A percentile compares a stretch with the other conserved stretches of the same genome.
Evolutionary conservation across 371 early-diverging fungal species (phyloP).

Genomic region (Batkoa obscura): DNA sequence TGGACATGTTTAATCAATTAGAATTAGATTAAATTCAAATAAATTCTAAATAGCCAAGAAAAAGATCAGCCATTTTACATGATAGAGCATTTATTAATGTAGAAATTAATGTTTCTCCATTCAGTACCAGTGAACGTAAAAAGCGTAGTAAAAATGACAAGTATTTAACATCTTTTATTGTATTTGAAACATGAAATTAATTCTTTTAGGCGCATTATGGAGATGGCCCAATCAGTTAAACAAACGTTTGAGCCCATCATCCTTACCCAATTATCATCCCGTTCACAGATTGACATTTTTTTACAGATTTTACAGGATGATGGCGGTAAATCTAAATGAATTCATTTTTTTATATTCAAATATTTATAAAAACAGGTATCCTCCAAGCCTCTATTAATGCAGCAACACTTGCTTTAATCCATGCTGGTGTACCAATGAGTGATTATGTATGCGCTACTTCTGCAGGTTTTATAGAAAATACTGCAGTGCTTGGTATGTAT

Average conservation of each 20-base stretch:
- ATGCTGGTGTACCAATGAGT: conserved; percentile 91
- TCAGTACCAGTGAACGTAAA: conserved; percentile 75
- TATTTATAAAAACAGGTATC: conserved; percentile 12
- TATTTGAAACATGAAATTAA: neutral
- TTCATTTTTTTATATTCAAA: neutral
- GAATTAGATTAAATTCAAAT: neutral
- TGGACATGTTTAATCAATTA: neutral
- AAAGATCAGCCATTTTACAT: conserved; percentile 31
- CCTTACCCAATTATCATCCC: conserved; percentile 45
- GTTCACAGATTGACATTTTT: conserved; percentile 82
- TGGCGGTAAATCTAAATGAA: conserved; percentile 35
- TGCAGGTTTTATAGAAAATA: conserved; percentile 70
- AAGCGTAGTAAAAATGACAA: conserved; percentile 65
- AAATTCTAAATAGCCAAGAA: conserved; percentile 24
- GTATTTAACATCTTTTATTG: conserved; percentile 16
- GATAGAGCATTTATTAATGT: conserved; percentile 74
- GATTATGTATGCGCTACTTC: conserved; percentile 91
- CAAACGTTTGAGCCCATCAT: conserved; percentile 87
- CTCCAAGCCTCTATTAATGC: conserved; percentile 84
- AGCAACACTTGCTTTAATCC: conserved; percentile 82
- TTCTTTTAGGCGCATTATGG: conserved; percentile 48
- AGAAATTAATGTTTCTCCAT: conserved; percentile 78
- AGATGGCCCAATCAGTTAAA: conserved; percentile 61
- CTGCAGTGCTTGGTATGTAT: conserved; percentile 47
- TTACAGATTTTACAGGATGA: conserved; percentile 82